Percentiles rank a stretch among this genome's conserved stretches.
phyloP scores from a whole-genome alignment of 257 asterid genomes.

The Solanum infundibuliforme region DNA sequence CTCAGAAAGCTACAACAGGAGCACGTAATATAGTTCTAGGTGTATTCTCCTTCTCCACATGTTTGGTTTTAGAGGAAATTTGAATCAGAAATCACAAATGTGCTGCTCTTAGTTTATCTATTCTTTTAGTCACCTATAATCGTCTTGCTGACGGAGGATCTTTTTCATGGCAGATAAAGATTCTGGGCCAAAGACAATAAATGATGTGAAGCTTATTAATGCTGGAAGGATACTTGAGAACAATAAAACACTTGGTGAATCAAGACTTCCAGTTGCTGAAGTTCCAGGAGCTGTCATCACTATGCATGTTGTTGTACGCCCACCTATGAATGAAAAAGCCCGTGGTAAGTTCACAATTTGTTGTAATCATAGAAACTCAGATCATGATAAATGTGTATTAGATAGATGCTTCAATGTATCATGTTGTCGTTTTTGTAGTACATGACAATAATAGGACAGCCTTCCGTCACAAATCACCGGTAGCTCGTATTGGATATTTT shows the following conservation, averaged over 20 bases:
- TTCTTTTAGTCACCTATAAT: not conserved
- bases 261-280: conserved; percentile 67
- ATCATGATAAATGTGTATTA: not conserved
- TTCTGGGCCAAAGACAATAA: conserved; percentile 62
- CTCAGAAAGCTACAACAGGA: not conserved
- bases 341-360: conserved; percentile 30
- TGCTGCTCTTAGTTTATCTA: not conserved
- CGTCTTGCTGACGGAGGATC: not conserved
- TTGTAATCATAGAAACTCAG: not conserved
- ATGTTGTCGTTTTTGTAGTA: not conserved
- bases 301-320: conserved; percentile 82
- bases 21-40: not conserved
- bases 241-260: conserved; percentile 63
- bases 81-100: not conserved
- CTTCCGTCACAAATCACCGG: not conserved
- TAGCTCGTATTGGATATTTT: not conserved
- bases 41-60: not conserved
- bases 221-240: conserved; percentile 90
- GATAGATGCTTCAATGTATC: not conserved
- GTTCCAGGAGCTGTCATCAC: conserved; percentile 83
- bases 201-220: conserved; percentile 70
- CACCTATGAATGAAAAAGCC: conserved; percentile 57
- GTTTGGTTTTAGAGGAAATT: not conserved
- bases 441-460: not conserved
- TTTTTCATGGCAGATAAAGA: conserved; percentile 46